Base-by-base conservation (phyloP, 2,329 filamentous ascomycete genomes). In the Sodiomyces alkalinus region DNA sequence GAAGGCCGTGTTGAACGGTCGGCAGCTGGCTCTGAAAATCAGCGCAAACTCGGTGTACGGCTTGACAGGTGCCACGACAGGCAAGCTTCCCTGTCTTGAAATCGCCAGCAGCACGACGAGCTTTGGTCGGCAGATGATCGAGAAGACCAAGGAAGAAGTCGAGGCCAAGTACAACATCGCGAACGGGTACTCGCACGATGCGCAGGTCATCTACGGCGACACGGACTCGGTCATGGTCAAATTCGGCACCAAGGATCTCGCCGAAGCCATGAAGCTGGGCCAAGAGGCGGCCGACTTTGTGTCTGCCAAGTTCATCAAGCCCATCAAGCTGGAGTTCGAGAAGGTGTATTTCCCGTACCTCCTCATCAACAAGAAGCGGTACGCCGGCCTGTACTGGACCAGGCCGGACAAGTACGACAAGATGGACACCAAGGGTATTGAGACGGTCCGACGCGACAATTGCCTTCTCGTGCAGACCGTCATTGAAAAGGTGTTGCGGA, bases 151-250 rank as follows among this genome's bases (percentile, higher is more conserved):
- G 53, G 68, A 79, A n/a, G 90, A 96, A 49, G 90, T 98, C 6
- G 87, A 96, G 54, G 65, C 69, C 22, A 76, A 73, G 40, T 98
- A 93, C 53, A 87, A 72, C 27, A 86, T 94, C 32, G 81, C 81
- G 27, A 96, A 98, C 44, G 90, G 90, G 12, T 98, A 96, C 53
- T 74, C 70, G 2, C 83, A 96, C 49, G 81, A 98, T 50, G 90
- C 90, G 0, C 76, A 94, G 48, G 90, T 98, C 56, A 92, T 98
- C 38, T 98, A 98, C 42, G 90, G 90, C 59, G 90, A 98, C 53
- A 98, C 90, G 2, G 90, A 98, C 65, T 98, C 90, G 7, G 90
- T 98, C 58, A 98, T 98, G 90, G 87, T 98, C 36, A 96, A 94
- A 47, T 98, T 98, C 41, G 90, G 90, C 23, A 86, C 85, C 7